Base-by-base conservation (phyloP, 1,284 basidiomycete species). In the Xanthoconium separans region DNA sequence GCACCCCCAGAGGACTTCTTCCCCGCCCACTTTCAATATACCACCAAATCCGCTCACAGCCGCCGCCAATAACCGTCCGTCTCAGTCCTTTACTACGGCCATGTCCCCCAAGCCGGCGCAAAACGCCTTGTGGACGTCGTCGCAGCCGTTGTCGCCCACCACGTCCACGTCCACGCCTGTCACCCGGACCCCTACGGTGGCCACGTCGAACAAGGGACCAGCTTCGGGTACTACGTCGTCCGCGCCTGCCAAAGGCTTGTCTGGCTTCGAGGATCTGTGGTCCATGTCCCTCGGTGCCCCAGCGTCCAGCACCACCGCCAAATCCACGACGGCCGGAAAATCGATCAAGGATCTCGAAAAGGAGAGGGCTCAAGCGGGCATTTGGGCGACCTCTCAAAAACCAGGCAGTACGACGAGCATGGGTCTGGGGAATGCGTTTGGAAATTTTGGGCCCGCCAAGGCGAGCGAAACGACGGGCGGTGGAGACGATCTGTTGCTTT, bases 211-310 rank as follows among this genome's bases (percentile, higher is more conserved):
- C 54, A 69, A 58, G 40, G 40, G 56, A 18, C 50, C 65, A 4
- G 61, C 66, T 55, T 59, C 68, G 8, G 57, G 61, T n/a, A 50
- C 62, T 10, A 59, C 67, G 10, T 53, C 69, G 2, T 39, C 63
- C 7, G 51, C 71, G 8, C 49, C 67, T 58, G 49, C 67, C 54
- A 71, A 51, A 59, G 76, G 58, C 63, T 66, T 62, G 67, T 77
- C 62, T 39, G 79, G 77, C 64, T 98, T 98, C 65, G 95, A 96
- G 62, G 95, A 98, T 68, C 73, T 98, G 56, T 98, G 93, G 91
- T 83, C 83, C 18, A 80, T 94, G 75, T 92, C 91, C 2, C 80
- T 96, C 20, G 88, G 89, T 33, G 68, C 75, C 3, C 66, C 65
- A 55, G 64, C 70, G 40, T 58, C 72, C 10, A 56, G 57, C 34